Conservation (phyloP, 257 asterid species). For the Nicotiana tabacum region DNA sequence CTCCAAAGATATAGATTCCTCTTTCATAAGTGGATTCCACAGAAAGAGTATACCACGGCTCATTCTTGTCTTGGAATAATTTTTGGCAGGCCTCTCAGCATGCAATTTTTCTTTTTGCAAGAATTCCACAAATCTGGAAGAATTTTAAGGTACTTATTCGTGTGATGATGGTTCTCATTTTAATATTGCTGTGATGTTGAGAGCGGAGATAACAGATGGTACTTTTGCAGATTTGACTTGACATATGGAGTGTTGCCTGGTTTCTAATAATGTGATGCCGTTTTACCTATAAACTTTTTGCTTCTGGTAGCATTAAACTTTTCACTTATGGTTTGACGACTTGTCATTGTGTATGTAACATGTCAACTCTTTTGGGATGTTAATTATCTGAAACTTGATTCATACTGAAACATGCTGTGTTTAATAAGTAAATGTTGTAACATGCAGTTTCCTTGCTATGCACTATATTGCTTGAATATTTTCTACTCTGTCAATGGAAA, state of each 20-base stretch:
- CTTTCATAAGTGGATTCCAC: neutral
- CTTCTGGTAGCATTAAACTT: neutral
- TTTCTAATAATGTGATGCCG: neutral
- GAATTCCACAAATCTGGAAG: slow-evolving; percentile 77
- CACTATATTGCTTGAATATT: neutral
- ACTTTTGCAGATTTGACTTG: neutral
- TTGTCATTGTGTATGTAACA: neutral
- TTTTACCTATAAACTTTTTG: neutral
- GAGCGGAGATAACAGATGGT: neutral
- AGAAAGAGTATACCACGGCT: neutral
- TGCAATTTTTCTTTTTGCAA: slow-evolving; percentile 76
- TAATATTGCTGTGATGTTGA: neutral
- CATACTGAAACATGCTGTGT: neutral
- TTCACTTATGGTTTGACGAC: neutral
- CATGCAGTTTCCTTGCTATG: neutral
- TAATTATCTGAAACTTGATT: neutral
- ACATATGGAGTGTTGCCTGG: neutral
- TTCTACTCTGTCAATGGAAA: neutral
- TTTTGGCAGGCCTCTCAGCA: slow-evolving; percentile 74
- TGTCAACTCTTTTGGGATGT: neutral
- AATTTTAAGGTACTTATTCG: slow-evolving; percentile 52
- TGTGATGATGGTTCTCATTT: neutral
- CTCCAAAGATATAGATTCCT: neutral
- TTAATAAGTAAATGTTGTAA: neutral
- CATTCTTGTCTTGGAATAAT: neutral